phyloP scores from a whole-genome alignment of 2,329 filamentous ascomycete genomes.

The Xylariaceae sp. region DNA sequence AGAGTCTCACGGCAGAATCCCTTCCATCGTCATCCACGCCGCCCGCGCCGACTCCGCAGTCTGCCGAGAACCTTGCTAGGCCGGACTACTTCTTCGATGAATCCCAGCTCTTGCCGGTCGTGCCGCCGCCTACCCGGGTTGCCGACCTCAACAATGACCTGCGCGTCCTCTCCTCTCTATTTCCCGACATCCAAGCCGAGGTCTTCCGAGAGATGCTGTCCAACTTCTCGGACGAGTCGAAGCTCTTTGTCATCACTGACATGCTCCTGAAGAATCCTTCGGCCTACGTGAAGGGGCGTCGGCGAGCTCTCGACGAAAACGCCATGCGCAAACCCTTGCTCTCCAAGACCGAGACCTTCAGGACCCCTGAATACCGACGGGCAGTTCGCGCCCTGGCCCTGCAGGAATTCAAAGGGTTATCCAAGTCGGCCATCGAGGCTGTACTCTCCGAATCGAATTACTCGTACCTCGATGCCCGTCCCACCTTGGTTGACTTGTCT shows the following conservation, averaged over 20 bases:
- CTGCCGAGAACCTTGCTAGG: slow-evolving; percentile 18
- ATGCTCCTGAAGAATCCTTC: slow-evolving; percentile 66
- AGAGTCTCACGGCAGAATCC: slow-evolving; percentile 10
- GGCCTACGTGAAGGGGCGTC: slow-evolving; percentile 65
- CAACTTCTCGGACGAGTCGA: slow-evolving; percentile 69
- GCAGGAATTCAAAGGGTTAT: slow-evolving; percentile 70
- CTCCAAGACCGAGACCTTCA: slow-evolving; percentile 59
- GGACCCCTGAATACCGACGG: slow-evolving; percentile 60
- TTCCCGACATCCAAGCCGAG: slow-evolving; percentile 75
- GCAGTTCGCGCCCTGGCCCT: slow-evolving; percentile 64
- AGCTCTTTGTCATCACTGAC: slow-evolving; percentile 72
- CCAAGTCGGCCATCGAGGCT: slow-evolving; percentile 67
- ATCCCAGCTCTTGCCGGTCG: slow-evolving; percentile 44
- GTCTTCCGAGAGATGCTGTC: slow-evolving; percentile 77
- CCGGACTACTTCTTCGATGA: slow-evolving; percentile 51
- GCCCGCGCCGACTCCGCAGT: too few relatives aligned
- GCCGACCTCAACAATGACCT: slow-evolving; percentile 66
- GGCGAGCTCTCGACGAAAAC: slow-evolving; percentile 34
- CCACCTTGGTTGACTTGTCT: slow-evolving; percentile 62
- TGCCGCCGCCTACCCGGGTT: slow-evolving; percentile 55
- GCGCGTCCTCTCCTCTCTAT: slow-evolving; percentile 62
- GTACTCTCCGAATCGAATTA: slow-evolving; percentile 78
- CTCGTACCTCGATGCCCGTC: slow-evolving; percentile 67
- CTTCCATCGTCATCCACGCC: slow-evolving; percentile 15
- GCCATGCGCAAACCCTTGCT: slow-evolving; percentile 35